These are phyloP conservation scores for Penicillium flavigenum DNA, from an alignment of 495 filamentous ascomycete species.

Conservation along the genomic window DNA sequence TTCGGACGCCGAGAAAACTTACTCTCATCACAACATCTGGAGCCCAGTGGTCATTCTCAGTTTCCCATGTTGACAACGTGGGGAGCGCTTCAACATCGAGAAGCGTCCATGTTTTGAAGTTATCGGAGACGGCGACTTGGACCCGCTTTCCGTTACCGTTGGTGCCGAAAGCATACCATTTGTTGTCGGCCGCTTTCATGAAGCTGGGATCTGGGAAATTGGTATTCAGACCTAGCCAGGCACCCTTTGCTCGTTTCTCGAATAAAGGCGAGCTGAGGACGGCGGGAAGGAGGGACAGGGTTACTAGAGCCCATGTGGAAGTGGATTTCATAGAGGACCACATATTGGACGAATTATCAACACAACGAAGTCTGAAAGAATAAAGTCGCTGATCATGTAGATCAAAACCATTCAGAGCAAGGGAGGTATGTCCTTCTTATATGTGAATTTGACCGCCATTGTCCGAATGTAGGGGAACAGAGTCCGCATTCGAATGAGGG, in stretches of 20 bases:
- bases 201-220: slow-evolving; percentile 44
- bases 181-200: slow-evolving; percentile 30
- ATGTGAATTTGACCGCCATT: slow-evolving; percentile 1
- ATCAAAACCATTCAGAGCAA: not conserved
- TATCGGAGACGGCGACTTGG: slow-evolving; percentile 36
- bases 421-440: slow-evolving; percentile 2
- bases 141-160: slow-evolving; percentile 36
- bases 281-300: slow-evolving; percentile 14
- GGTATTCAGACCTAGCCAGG: slow-evolving; percentile 32
- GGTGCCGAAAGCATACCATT: slow-evolving; percentile 46
- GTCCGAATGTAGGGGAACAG: not conserved
- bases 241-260: slow-evolving; percentile 22
- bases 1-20: not conserved
- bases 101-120: slow-evolving; percentile 38
- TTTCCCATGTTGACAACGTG: slow-evolving; percentile 35
- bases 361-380: not conserved
- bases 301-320: slow-evolving; percentile 12
- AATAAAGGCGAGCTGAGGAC: slow-evolving; percentile 19
- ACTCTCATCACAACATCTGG: slow-evolving; percentile 37
- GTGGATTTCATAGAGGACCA: slow-evolving; percentile 8
- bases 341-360: slow-evolving; percentile 10
- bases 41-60: slow-evolving; percentile 36
- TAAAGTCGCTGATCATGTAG: not conserved
- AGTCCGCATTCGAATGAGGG: slow-evolving; percentile 2
- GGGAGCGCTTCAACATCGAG: slow-evolving; percentile 42